Percentiles rank a stretch among this genome's conserved stretches.
Conservation (phyloP, 306 rosid genomes). For the Abrus precatorius region DNA sequence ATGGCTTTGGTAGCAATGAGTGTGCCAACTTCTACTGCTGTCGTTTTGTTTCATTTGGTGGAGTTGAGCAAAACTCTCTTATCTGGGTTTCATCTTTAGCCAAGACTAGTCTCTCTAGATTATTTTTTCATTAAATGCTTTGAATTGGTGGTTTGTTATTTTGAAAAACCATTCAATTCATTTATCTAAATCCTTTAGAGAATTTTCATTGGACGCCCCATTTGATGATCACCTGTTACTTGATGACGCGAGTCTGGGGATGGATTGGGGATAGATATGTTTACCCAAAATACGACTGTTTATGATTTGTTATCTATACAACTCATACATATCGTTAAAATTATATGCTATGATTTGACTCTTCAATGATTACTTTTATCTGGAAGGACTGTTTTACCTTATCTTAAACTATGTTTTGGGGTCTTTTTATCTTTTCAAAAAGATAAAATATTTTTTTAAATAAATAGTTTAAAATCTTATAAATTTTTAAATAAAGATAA, state of each 20-base stretch:
- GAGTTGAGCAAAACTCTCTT: conserved; percentile 38
- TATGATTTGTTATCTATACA: neutral
- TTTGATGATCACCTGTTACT: neutral
- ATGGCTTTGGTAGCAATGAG: conserved; percentile 50
- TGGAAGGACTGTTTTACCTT: too few relatives aligned
- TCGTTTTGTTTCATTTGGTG: conserved; percentile 38
- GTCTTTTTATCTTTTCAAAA: too few relatives aligned
- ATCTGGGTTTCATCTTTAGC: conserved; percentile 37
- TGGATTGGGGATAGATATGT: neutral
- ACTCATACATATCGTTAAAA: neutral
- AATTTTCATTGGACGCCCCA: neutral
- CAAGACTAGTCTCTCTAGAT: neutral
- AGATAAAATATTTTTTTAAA: too few relatives aligned
- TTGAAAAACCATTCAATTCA: conserved; percentile 39
- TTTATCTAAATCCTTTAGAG: neutral
- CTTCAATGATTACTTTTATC: neutral
- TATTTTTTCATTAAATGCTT: neutral
- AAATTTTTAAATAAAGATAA: too few relatives aligned
- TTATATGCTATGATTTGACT: neutral
- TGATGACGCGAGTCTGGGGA: neutral
- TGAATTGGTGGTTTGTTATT: conserved; percentile 47
- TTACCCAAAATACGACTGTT: neutral
- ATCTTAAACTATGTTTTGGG: too few relatives aligned
- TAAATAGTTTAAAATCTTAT: too few relatives aligned
- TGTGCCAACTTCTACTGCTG: conserved; percentile 50